These are phyloP conservation scores for Alternaria sp. DNA, from an alignment of 2,329 filamentous ascomycete species.

Conservation along the genomic window DNA sequence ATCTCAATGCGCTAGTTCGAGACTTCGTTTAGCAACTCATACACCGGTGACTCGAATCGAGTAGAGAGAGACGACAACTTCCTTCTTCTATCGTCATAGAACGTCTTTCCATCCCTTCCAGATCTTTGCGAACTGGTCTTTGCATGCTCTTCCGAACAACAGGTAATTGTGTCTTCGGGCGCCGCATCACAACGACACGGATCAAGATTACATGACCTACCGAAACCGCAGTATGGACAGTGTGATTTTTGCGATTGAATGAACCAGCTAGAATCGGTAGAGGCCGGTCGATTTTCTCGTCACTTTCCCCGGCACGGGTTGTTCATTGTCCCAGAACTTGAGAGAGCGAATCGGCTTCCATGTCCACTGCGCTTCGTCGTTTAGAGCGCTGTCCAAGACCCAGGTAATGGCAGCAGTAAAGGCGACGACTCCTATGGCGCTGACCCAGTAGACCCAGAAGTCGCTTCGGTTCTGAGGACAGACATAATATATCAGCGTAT, in stretches of 20 bases:
- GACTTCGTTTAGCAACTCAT: not conserved
- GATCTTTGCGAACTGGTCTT: not conserved
- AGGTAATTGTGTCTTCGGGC: no score
- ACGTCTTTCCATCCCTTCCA: not conserved
- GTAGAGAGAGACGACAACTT: not conserved
- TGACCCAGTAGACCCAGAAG: conserved; percentile 48
- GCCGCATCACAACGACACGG: not conserved
- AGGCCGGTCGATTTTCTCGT: conserved; percentile 23
- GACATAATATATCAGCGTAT: not conserved
- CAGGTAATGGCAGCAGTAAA: conserved; percentile 37
- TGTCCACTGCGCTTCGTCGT: conserved; percentile 43
- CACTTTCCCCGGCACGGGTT: not conserved
- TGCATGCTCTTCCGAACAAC: not conserved
- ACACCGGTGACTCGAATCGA: not conserved
- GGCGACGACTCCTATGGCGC: conserved; percentile 33
- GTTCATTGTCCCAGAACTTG: conserved; percentile 25
- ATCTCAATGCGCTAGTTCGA: not conserved
- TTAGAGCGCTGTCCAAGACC: conserved; percentile 36
- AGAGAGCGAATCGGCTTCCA: conserved; percentile 13
- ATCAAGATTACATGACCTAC: not conserved
- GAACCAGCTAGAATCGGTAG: conserved; percentile 13
- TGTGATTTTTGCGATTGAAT: not conserved
- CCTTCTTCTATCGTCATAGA: not conserved
- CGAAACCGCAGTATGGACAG: not conserved
- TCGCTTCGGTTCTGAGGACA: conserved; percentile 19